A percentile compares a stretch with the other conserved stretches of the same genome.
Evolutionary conservation across 441 rosid species (phyloP).

Genomic region (Erodium texanum): DNA sequence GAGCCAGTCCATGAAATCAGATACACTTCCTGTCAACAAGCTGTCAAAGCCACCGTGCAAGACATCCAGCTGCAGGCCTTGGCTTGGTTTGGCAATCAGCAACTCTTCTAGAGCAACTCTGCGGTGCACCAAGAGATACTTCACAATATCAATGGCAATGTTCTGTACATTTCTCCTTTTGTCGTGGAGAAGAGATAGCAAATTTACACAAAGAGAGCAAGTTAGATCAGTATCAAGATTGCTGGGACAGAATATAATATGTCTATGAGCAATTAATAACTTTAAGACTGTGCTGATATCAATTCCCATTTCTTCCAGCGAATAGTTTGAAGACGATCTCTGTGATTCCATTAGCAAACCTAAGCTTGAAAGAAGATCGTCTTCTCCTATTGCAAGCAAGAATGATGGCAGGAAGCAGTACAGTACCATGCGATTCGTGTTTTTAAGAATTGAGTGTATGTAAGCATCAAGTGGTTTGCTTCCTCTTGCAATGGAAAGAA

Average conservation of each 20-base stretch:
- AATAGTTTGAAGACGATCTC: slow-evolving; percentile 38
- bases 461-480: slow-evolving; percentile 85
- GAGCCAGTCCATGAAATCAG: slow-evolving; percentile 84
- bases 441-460: slow-evolving; percentile 86
- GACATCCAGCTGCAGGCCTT: slow-evolving; percentile 73
- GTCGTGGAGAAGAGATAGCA: slow-evolving; percentile 76
- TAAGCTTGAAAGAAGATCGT: slow-evolving; percentile 64
- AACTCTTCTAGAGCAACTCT: slow-evolving; percentile 86
- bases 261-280: slow-evolving; percentile 85
- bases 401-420: slow-evolving; percentile 96
- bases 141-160: slow-evolving; percentile 78
- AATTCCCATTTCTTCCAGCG: slow-evolving; percentile 68
- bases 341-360: slow-evolving; percentile 71
- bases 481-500: slow-evolving; percentile 81
- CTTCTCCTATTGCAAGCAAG: slow-evolving; percentile 82
- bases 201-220: slow-evolving; percentile 90
- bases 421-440: slow-evolving; percentile 78
- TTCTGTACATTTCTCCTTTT: slow-evolving; percentile 74
- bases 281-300: slow-evolving; percentile 83
- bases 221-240: slow-evolving; percentile 90
- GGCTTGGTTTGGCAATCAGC: slow-evolving; percentile 83
- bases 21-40: slow-evolving; percentile 73
- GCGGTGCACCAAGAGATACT: slow-evolving; percentile 82
- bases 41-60: slow-evolving; percentile 95
- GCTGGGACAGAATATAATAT: slow-evolving; percentile 89